Base-by-base conservation (phyloP, 2,329 filamentous ascomycete genomes). In the Lachnellula occidentalis region DNA sequence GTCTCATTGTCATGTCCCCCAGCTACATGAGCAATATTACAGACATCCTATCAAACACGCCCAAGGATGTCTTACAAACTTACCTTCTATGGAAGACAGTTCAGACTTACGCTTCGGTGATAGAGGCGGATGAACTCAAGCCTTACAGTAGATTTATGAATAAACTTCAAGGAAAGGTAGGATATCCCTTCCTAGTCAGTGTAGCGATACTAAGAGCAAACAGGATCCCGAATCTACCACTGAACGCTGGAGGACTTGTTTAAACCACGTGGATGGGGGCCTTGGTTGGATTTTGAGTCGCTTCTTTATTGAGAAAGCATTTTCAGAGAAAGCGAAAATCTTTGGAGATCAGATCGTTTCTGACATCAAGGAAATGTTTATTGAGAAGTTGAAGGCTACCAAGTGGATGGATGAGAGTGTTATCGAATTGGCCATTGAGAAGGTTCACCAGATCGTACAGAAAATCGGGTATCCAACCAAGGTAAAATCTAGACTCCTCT, bases 341-440 rank as follows among this genome's bases (percentile, higher is more conserved):
- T 80, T 87, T 45, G 85, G 85, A 15, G 82, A 88, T 55, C 77
- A 82, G 51, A 83, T 91, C 60, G 79, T 89, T n/a, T 78, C 79
- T 9, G 83, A 88, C 59, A 85, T 90, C 66, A 87, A 87, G 68
- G 74, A 78, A 15, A 77, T 81, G 19, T 90, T 89, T 62, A 77
- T 79, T 3, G 77, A 80, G 54, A 85, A 80, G 55, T 71, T 88
- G 45, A 74, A 78, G 36, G 69, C 72, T 2, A 80, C 81, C 0
- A 71, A 76, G 15, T 89, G 86, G 86, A 86, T 87, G 78, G 81
- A 83, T 43, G 71, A 80, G 2, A 74, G 79, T 45, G 81, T 85
- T 19, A 78, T 79, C 45, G 73, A 79, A 51, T 72, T 82, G 6
- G 83, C 83, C 2, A 79, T 82, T 43, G 72, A 83, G 51, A 88